Evolutionary conservation across 768 basidiomycete species (phyloP), one percentile per base, ranked within the genome.

Genomic region (Leccinum rimulosum): DNA sequence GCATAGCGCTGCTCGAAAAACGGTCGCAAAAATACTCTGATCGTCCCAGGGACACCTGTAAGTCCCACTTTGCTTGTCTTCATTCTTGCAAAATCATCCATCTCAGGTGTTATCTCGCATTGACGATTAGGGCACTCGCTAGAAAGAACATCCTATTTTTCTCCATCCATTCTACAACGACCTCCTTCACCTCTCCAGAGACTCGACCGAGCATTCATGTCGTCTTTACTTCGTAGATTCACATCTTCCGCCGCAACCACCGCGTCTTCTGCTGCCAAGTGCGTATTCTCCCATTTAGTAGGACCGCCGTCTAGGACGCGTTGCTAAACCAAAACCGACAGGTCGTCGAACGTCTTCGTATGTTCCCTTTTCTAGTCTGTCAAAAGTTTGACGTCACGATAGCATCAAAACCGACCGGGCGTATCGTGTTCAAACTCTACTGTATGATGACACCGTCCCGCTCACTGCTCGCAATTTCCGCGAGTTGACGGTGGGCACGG

Each of bases 391-490:
- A 89, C 56, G 68, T 90, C 59, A 73, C 79, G 2, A 87, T 94
- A 70, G 80, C 84, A 72, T 73, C 74, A 15, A 69, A 79, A 50
- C 82, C 85, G 4, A 76, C 82, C 1, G 91, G 90, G 25, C 85
- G 88, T 49, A 84, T 95, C 64, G 80, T 87, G 28, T 92, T 95
- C 83, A 85, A 89, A 73, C 82, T 95, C 47, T 22, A 22, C 22
- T 22, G 22, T 93, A 82, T 74, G 91, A 94, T 73, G 83, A 87
- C 56, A 79, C 82, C 17, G 91, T 92, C n/a, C 94, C 94, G 55
- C 84, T 82, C 73, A 95, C 93, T 11, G 73, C 89, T 3, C 75
- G 74, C 52, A 93, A 94, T 79, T 95, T 94, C 78, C 86, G 92
- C 55, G 86, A 89, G 68, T 80, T 95, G 50, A 84, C 87, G 8